Base-by-base conservation (phyloP, 2,329 filamentous ascomycete species). In the Phyllosticta paracitricarpa region DNA sequence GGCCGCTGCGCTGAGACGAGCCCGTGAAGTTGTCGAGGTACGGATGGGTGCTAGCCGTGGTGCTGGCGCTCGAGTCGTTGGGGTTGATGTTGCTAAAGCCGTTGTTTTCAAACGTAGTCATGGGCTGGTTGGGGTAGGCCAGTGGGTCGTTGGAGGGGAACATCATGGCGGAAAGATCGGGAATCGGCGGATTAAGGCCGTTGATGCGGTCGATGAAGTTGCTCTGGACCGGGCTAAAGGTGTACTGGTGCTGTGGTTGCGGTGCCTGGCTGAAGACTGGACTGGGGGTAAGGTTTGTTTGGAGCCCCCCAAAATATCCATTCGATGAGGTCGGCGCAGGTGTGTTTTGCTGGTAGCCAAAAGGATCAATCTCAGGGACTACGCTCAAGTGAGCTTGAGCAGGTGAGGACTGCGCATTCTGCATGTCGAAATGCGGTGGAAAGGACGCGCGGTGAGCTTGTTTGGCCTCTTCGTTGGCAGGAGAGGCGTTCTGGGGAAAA, bases 91-190 rank as follows among this genome's bases (percentile, higher is more conserved):
- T 63, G 60, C 71, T 61, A 30, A 61, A 61, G 2, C 60, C 60
- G 19, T 58, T 76, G 65, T 77, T 79, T 63, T 80, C 78, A 63
- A 79, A 80, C 0, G 76, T 78, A 33, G 87, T 85, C 77, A 88
- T 84, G 0, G 88, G 85, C 65, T 90, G 88, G 68, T 87, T 90
- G 0, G 88, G 89, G 68, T 93, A 94, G 0, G 86, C 87, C 64
- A 93, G 88, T 0, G 89, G 88, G 67, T 93, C 89, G 35, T 84
- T 82, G 0, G 88, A 87, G 1, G 88, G 86, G 68, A 93, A 93
- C 87, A 93, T 91, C 76, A 92, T 84, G 3, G 86, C 84, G 62
- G 87, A 87, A 6, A 92, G 80, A 69, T 89, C 88, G 65, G 88
- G 83, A 17, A 91, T 77, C 8, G 74, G 76, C 2, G 77, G 74